A percentile compares a stretch with the other conserved stretches of the same genome.
phyloP scores from a whole-genome alignment of 2,329 filamentous ascomycete genomes.

The Tolypocladium pustulatum region DNA sequence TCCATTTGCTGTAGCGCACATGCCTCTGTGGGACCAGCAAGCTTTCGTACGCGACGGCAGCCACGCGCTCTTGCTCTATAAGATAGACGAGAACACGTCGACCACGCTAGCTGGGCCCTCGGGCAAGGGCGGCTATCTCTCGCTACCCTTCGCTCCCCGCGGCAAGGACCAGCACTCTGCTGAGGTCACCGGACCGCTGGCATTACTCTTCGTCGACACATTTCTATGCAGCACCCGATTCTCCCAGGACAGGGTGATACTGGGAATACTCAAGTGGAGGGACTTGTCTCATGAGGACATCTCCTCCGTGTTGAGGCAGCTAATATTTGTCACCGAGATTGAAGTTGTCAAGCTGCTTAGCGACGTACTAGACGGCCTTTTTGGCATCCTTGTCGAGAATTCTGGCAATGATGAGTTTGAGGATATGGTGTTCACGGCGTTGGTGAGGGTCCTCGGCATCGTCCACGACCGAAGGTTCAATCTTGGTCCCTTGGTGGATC shows the following conservation, averaged over 20 bases:
- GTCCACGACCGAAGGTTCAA: slow-evolving; percentile 93
- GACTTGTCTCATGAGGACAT: slow-evolving; percentile 63
- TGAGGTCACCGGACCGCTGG: slow-evolving; percentile 70
- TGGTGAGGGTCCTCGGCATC: slow-evolving; percentile 85
- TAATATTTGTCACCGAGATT: slow-evolving; percentile 92
- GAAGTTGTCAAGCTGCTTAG: slow-evolving; percentile 91
- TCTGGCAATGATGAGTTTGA: slow-evolving; percentile 88
- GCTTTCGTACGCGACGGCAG: slow-evolving; percentile 82
- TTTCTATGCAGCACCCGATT: slow-evolving; percentile 92
- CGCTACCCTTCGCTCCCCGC: slow-evolving; percentile 66
- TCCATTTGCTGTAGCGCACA: slow-evolving; percentile 84
- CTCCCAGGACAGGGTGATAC: slow-evolving; percentile 79
- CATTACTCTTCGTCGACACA: slow-evolving; percentile 68
- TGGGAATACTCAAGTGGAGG: slow-evolving; percentile 80
- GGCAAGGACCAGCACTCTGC: slow-evolving; percentile 57
- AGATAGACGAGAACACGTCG: slow-evolving; percentile 83
- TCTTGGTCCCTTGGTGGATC: slow-evolving; percentile 77
- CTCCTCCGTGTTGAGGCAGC: slow-evolving; percentile 62
- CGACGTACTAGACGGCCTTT: slow-evolving; percentile 83
- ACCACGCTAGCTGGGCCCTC: slow-evolving; percentile 47
- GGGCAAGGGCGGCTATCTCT: slow-evolving; percentile 80
- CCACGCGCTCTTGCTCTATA: slow-evolving; percentile 75
- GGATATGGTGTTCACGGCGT: slow-evolving; percentile 79
- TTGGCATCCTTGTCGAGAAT: slow-evolving; percentile 82
- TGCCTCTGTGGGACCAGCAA: slow-evolving; percentile 86